phyloP scores from a whole-genome alignment of 2,329 filamentous ascomycete genomes.

The Neurospora sp. region DNA sequence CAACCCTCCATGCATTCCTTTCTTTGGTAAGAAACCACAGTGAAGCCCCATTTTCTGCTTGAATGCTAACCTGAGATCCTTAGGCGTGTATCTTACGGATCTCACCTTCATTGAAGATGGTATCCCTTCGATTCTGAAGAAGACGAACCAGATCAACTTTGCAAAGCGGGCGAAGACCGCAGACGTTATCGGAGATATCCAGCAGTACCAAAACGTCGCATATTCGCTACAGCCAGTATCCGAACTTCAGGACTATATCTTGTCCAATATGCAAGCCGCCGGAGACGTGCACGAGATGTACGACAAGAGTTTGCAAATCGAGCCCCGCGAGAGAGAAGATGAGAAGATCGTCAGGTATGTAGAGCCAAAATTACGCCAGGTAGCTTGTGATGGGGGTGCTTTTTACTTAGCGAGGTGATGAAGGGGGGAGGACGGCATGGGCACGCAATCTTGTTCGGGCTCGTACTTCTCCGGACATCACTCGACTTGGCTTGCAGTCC shows the following conservation, averaged over 20 bases:
- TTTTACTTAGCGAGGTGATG: neutral
- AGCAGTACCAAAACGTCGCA: constrained; percentile 97
- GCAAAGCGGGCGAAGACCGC: constrained; percentile 96
- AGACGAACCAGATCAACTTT: constrained; percentile 95
- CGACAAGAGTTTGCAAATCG: constrained; percentile 86
- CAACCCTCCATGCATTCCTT: constrained; percentile 94
- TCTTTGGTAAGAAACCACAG: constrained; percentile 63
- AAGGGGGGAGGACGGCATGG: neutral
- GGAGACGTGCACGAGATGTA: constrained; percentile 99
- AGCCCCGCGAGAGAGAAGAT: constrained; percentile 92
- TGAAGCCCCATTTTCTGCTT: neutral
- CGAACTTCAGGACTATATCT: constrained; percentile 92
- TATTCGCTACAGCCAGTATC: constrained; percentile 82
- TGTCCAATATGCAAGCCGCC: constrained; percentile 91
- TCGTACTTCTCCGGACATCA: neutral
- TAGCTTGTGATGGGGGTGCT: neutral
- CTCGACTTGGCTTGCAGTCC: neutral
- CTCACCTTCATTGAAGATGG: constrained; percentile 98
- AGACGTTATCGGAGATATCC: constrained; percentile 95
- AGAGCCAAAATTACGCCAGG: constrained; percentile 2
- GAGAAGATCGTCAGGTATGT: constrained; percentile 98
- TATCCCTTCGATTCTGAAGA: constrained; percentile 92
- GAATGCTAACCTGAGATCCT: neutral
- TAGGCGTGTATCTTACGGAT: constrained; percentile 92
- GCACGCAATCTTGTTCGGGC: neutral